Conservation (phyloP, 257 asterid genomes). For the Mitragyna speciosa region DNA sequence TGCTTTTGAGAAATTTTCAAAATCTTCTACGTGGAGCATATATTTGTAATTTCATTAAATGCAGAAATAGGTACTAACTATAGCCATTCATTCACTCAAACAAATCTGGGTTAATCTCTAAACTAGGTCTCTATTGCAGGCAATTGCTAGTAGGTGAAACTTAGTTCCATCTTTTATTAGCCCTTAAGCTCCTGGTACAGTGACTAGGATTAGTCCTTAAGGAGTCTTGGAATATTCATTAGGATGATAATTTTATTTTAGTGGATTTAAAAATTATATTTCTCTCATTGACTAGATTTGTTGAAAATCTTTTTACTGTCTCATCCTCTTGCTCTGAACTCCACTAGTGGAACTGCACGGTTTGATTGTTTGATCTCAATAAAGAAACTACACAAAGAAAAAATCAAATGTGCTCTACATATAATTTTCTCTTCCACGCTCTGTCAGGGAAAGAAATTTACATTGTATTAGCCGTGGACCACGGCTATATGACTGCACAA, state of each 20-base stretch:
- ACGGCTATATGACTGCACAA: background rate
- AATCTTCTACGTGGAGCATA: background rate
- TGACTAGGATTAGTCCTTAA: background rate
- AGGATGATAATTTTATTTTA: background rate
- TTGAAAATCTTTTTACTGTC: background rate
- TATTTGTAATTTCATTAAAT: background rate
- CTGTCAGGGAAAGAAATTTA: background rate
- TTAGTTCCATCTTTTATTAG: background rate
- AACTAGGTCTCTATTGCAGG: background rate
- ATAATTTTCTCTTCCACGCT: background rate
- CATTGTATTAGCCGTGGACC: background rate
- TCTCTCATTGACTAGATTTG: background rate
- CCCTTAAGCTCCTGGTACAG: background rate
- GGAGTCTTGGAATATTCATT: background rate
- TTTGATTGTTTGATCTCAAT: background rate
- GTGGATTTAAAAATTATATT: background rate
- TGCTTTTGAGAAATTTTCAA: background rate
- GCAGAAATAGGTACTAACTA: background rate
- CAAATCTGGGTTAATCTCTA: background rate
- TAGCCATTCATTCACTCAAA: background rate
- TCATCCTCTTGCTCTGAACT: background rate
- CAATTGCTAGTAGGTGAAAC: background rate
- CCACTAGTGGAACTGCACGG: background rate
- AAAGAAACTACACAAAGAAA: background rate
- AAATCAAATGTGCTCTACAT: background rate